Conservation (phyloP, 2,329 filamentous ascomycete genomes). For the Hypomyces perniciosus region DNA sequence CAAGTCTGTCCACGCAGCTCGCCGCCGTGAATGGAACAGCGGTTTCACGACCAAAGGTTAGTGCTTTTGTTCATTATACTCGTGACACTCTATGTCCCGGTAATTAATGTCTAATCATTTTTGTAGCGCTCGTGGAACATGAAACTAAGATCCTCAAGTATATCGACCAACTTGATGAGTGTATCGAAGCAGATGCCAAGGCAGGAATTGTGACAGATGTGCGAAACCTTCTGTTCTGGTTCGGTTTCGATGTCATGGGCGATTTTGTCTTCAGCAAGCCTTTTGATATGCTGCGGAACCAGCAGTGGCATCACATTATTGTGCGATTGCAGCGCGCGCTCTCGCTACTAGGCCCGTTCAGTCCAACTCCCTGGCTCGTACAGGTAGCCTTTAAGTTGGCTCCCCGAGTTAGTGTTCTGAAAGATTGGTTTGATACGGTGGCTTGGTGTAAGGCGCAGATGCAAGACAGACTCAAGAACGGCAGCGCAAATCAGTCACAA, state of each 20-base stretch:
- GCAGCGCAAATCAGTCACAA: slow-evolving; percentile 1
- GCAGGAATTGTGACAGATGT: slow-evolving; percentile 12
- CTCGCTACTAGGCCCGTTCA: slow-evolving; percentile 24
- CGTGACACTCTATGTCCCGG: neutral
- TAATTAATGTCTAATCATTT: neutral
- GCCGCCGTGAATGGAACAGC: slow-evolving; percentile 19
- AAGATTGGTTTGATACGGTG: slow-evolving; percentile 19
- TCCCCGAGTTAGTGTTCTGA: slow-evolving; percentile 14
- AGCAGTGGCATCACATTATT: slow-evolving; percentile 24
- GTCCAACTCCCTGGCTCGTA: slow-evolving; percentile 22
- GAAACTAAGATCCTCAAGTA: slow-evolving; percentile 15
- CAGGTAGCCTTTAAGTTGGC: slow-evolving; percentile 19
- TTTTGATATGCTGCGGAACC: slow-evolving; percentile 27
- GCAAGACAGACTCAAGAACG: slow-evolving; percentile 9
- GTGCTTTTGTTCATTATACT: neutral
- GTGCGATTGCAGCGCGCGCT: slow-evolving; percentile 20
- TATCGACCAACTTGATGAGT: slow-evolving; percentile 15
- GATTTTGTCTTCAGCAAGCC: slow-evolving; percentile 30
- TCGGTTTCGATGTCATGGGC: slow-evolving; percentile 31
- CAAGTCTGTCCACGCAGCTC: slow-evolving; percentile 17
- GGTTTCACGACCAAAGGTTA: slow-evolving; percentile 18
- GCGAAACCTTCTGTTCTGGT: slow-evolving; percentile 22
- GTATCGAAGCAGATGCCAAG: slow-evolving; percentile 16
- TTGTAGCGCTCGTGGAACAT: slow-evolving; percentile 15
- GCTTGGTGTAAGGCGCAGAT: slow-evolving; percentile 19